Evolutionary conservation across 1,284 basidiomycete genomes (phyloP).

Genomic region (Polyporus tsugae): DNA sequence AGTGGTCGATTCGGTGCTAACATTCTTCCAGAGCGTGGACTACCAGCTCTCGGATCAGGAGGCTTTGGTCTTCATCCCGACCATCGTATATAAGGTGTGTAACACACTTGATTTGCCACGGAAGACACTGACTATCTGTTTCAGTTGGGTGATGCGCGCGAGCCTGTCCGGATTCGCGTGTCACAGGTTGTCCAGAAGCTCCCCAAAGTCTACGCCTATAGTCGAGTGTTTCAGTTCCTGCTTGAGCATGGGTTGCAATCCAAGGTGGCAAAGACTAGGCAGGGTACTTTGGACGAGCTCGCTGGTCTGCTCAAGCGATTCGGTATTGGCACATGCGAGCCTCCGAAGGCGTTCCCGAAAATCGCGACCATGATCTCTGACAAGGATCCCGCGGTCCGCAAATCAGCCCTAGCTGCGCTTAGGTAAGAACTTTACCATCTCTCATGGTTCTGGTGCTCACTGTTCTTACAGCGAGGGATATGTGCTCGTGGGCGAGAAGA

Average conservation of each 20-base stretch:
- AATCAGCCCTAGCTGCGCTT: constrained; percentile 80
- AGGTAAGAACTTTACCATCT: constrained; percentile 53
- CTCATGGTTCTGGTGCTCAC: not conserved
- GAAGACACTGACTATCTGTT: constrained; percentile 94
- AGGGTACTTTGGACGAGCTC: constrained; percentile 87
- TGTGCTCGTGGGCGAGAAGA: constrained; percentile 83
- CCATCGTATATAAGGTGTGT: constrained; percentile 87
- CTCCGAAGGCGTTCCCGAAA: constrained; percentile 79
- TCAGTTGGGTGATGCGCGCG: constrained; percentile 84
- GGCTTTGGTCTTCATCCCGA: constrained; percentile 89
- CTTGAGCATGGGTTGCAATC: constrained; percentile 88
- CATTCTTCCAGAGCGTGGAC: constrained; percentile 74
- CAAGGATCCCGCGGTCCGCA: constrained; percentile 87
- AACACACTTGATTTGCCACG: constrained; percentile 83
- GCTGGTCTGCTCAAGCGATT: constrained; percentile 82
- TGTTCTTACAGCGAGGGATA: constrained; percentile 74
- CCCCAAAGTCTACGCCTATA: constrained; percentile 88
- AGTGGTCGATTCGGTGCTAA: constrained; percentile 82
- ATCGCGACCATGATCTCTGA: constrained; percentile 88
- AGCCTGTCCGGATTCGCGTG: constrained; percentile 75
- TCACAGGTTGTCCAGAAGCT: constrained; percentile 77
- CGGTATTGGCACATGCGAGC: constrained; percentile 84
- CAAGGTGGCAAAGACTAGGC: constrained; percentile 91
- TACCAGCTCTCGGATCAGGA: constrained; percentile 91
- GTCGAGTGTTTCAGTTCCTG: constrained; percentile 87